Evolutionary conservation across 176 grass and related monocot genomes (phyloP), one percentile per base, ranked within the genome.

Genomic region (Lolium perenne): DNA sequence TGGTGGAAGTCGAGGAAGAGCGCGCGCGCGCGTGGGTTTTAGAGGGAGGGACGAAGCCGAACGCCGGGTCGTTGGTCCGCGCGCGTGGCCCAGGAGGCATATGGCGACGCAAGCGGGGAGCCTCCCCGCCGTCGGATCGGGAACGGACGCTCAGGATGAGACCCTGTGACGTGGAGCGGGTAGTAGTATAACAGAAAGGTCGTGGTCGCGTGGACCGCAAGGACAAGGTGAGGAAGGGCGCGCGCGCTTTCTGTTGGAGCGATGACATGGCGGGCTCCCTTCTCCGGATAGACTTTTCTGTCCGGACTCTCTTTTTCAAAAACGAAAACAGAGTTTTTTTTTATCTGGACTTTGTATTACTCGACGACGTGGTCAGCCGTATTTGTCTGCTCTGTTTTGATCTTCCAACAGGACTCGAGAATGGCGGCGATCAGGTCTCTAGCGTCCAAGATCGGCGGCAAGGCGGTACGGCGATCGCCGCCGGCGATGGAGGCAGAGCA

Each of bases 81-180:
- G 4, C 41, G 41, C 41, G 4, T 43, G 41, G 41, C 5, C 41
- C 8, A 43, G 41, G 41, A 43, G 0, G 41, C 41, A 43, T 43
- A 43, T 43, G 41, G 5, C 41, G 41, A 43, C 41, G 41, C 0
- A 0, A 35, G 4, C 2, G 22, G 67, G 15, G 1, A 18, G 12
- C 23, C 13, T 14, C 0, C 0, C 0, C 3, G 2, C 81, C 89
- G 81, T 91, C 12, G 12, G 89, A 91, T 91, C 59, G 16, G 38
- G 11, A 45, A 2, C 69, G n/a, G 59, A 23, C 89, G 81, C 1
- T 11, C 0, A 0, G 0, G 89, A 90, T 87, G 46, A 8, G 35
- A 16, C 55, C 72, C 74, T 4, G 74, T 90, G 89, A 90, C 80
- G 80, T 90, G 84, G 80, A 73, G n/a, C 1, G 15, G 46, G 41